Base-by-base conservation (phyloP, 2,329 filamentous ascomycete genomes). In the Plenodomus lindquistii region DNA sequence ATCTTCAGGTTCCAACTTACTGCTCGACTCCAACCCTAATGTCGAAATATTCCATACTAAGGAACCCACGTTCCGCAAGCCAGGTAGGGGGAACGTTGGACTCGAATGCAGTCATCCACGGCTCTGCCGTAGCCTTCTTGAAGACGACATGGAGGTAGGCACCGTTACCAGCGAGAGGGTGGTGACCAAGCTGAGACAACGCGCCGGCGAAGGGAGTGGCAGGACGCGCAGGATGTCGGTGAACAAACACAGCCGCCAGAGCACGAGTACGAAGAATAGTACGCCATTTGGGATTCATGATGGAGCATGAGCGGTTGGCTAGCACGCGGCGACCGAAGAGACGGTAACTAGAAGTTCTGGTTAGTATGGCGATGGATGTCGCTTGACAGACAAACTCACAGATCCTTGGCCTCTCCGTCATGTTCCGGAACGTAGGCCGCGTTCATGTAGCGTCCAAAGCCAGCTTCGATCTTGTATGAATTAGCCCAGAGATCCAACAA, bases 321-420 rank as follows among this genome's bases (percentile, higher is more conserved):
- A 59, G 47, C 3, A 69, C 61, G 9, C 44, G 50, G 19, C 62
- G 58, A 5, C 67, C 67, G 38, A 68, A 66, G 38, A 70, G 58
- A 24, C 67, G 62, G 41, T 69, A 68, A 1, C 62, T 67, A 21
- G 3, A n/a, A 24, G n/a, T 7, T 18, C 20, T 17, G 10, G 16
- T 59, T 20, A 52, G 27, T 39, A 15, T 15, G n/a, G n/a, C n/a
- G n/a, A n/a, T n/a, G n/a, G n/a, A n/a, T n/a, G n/a, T n/a, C n/a
- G n/a, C n/a, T n/a, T n/a, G n/a, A n/a, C n/a, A n/a, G n/a, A n/a
- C n/a, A n/a, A n/a, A n/a, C 62, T 55, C 47, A 65, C 62, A 70
- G 44, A 36, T 70, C 66, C 44, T 68, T 70, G 7, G 62, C 60
- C 24, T 70, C 65, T 2, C 62, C 64, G 35, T 70, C 65, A 5